phyloP scores from a whole-genome alignment of 345 rosid species.

The Hibiscus tridactylites region DNA sequence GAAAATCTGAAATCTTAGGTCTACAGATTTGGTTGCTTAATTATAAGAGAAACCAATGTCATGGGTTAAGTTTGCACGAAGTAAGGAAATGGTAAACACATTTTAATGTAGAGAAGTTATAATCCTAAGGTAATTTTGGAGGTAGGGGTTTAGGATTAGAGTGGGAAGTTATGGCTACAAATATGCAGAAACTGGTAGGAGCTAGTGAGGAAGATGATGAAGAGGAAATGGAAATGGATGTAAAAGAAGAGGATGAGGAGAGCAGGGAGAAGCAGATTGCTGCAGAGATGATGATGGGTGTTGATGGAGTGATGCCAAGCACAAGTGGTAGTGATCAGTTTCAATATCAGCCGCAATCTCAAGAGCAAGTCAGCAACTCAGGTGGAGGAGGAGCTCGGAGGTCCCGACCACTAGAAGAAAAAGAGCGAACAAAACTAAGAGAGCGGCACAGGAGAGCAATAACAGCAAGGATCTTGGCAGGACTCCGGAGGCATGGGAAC shows the following conservation, averaged over 20 bases:
- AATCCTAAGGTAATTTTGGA: conserved; percentile 14
- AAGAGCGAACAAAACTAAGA: conserved; percentile 93
- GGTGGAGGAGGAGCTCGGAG: conserved; percentile 70
- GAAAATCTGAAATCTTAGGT: neutral
- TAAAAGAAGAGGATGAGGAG: conserved; percentile 75
- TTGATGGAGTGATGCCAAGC: conserved; percentile 38
- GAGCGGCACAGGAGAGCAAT: conserved; percentile 97
- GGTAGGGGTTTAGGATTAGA: conserved; percentile 10
- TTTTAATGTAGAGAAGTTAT: conserved; percentile 9
- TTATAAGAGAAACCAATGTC: conserved; percentile 10
- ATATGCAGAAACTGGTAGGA: conserved; percentile 66
- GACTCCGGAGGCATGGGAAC: conserved; percentile 91
- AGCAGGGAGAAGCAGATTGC: conserved; percentile 44
- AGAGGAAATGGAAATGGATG: conserved; percentile 62
- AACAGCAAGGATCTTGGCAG: conserved; percentile 95
- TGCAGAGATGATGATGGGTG: conserved; percentile 35
- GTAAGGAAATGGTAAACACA: conserved; percentile 16
- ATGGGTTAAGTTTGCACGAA: neutral
- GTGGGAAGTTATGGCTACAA: conserved; percentile 57
- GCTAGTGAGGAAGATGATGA: conserved; percentile 89
- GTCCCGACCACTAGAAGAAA: conserved; percentile 82
- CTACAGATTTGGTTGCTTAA: conserved; percentile 6
- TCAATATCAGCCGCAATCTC: conserved; percentile 52
- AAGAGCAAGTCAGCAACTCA: conserved; percentile 69
- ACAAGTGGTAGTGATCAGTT: conserved; percentile 47